Percentiles rank a stretch among this genome's conserved stretches.
Conservation (phyloP, 2,329 filamentous ascomycete genomes). For the Clathrospora elynae region DNA sequence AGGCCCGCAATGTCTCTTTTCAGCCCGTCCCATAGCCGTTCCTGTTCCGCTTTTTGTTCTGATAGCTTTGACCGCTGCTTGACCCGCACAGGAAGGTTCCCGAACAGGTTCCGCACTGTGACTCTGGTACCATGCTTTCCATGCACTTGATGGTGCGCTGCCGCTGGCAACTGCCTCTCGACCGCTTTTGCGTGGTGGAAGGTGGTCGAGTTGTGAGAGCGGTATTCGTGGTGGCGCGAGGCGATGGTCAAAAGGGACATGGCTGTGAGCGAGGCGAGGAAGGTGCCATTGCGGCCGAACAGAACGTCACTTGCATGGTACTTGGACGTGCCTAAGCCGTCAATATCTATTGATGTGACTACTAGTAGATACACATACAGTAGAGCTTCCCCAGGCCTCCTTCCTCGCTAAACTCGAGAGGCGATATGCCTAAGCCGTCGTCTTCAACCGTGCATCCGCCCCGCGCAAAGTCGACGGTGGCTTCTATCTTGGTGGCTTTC, state of each 20-base stretch:
- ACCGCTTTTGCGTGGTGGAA: conserved; percentile 73
- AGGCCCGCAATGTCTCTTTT: conserved; percentile 65
- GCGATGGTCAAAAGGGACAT: conserved; percentile 78
- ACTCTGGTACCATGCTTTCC: conserved; percentile 75
- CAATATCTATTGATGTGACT: conserved; percentile 1
- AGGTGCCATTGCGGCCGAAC: conserved; percentile 74
- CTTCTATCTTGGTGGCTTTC: conserved; percentile 67
- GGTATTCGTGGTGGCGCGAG: conserved; percentile 68
- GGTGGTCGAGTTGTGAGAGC: conserved; percentile 67
- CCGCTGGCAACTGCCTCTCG: conserved; percentile 66
- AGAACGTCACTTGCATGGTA: conserved; percentile 50
- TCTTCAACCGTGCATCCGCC: conserved; percentile 84
- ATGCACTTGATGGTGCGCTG: conserved; percentile 60
- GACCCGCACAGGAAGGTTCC: conserved; percentile 86
- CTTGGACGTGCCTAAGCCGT: conserved; percentile 75
- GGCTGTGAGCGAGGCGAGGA: conserved; percentile 75
- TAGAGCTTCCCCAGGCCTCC: conserved; percentile 76
- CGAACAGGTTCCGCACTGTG: conserved; percentile 80
- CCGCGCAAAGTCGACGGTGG: conserved; percentile 74
- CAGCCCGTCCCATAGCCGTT: conserved; percentile 69
- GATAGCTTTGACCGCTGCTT: conserved; percentile 70
- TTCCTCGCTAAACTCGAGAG: conserved; percentile 70
- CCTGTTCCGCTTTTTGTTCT: conserved; percentile 58
- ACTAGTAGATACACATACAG: conserved; percentile 56
- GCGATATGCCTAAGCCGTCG: conserved; percentile 77